Evolutionary conservation across 164 flowering plant species (phyloP).

Genomic region (Vitis vinifera): DNA sequence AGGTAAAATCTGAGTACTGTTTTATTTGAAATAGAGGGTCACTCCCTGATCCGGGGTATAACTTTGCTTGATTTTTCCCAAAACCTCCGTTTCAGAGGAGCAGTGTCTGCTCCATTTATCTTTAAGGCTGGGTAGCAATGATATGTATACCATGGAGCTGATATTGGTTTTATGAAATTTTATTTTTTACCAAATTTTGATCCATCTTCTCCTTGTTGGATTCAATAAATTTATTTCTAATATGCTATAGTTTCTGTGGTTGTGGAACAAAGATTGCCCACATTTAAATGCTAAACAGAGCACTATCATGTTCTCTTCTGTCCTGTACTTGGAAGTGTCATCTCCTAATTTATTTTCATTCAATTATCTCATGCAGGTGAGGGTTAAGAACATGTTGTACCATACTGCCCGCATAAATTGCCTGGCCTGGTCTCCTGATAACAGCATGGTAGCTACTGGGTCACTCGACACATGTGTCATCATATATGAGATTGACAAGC

Average conservation of each 20-base stretch:
- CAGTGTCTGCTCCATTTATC: too few species aligned
- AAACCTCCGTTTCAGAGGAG: background rate
- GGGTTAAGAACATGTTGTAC: conserved; percentile 92
- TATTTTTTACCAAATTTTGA: background rate
- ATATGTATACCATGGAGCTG: background rate
- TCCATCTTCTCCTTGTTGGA: background rate
- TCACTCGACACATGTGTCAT: conserved; percentile 89
- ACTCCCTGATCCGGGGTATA: background rate
- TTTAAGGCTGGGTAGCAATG: background rate
- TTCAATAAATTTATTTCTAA: background rate
- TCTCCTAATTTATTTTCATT: background rate
- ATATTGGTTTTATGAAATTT: background rate
- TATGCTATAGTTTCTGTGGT: background rate
- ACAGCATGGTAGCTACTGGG: conserved; percentile 86
- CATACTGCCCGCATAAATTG: conserved; percentile 93
- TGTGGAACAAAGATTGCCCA: background rate
- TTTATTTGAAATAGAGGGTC: background rate
- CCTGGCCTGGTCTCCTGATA: conserved; percentile 93
- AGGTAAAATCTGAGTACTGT: background rate
- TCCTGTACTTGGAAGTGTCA: background rate
- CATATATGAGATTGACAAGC: conserved; percentile 74
- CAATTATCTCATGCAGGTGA: conserved; percentile 54
- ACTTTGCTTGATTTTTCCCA: background rate
- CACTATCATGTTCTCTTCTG: too few species aligned
- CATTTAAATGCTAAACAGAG: too few species aligned